Conservation (phyloP, 2,329 filamentous ascomycete species). For the Pleurostoma richardsiae region DNA sequence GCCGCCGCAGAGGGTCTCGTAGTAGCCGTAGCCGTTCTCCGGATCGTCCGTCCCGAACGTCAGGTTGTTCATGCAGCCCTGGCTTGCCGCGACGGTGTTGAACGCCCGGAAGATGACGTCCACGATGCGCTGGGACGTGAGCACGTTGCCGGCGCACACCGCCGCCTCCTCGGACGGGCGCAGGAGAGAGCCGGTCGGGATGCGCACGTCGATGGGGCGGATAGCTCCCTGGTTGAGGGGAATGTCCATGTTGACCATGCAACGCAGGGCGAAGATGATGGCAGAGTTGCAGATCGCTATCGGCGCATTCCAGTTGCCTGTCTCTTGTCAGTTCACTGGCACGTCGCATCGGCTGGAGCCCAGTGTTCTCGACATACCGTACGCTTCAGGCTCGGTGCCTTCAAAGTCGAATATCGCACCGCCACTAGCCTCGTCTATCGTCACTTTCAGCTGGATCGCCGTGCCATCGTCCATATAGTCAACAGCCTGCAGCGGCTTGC, state of each 20-base stretch:
- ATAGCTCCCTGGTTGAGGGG: constrained; percentile 30
- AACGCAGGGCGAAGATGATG: constrained; percentile 28
- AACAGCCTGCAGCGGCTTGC: constrained; percentile 13
- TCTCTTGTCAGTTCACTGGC: not conserved
- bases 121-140: constrained; percentile 21
- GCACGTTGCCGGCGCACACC: constrained; percentile 33
- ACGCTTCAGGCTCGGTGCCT: constrained; percentile 24
- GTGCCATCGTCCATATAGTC: constrained; percentile 31
- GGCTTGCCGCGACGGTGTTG: constrained; percentile 13
- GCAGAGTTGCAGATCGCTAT: constrained; percentile 16
- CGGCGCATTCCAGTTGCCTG: constrained; percentile 22
- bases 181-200: constrained; percentile 21
- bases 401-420: constrained; percentile 24
- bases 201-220: constrained; percentile 19
- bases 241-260: constrained; percentile 24
- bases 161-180: constrained; percentile 17
- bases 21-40: constrained; percentile 14
- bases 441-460: constrained; percentile 20
- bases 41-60: constrained; percentile 16
- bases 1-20: constrained; percentile 23
- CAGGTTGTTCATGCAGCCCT: constrained; percentile 22
- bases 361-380: constrained; percentile 6
- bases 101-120: constrained; percentile 23
- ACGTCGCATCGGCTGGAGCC: too few relatives aligned
- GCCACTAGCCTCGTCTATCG: constrained; percentile 18